Evolutionary conservation across 2,329 filamentous ascomycete genomes (phyloP).

Genomic region (Alternaria conjuncta): DNA sequence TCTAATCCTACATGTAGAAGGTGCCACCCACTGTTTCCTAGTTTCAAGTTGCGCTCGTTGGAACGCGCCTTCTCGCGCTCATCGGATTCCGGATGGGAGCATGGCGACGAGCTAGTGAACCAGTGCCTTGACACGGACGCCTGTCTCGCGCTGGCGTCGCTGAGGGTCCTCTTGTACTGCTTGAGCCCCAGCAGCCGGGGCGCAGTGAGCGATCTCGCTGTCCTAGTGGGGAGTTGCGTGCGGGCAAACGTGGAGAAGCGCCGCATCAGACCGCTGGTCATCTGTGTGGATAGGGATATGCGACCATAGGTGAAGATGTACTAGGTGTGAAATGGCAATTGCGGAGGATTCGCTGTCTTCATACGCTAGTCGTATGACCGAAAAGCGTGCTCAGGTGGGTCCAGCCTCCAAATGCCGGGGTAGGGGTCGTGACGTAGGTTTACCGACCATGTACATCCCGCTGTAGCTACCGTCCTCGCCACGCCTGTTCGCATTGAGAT

Average conservation of each 20-base stretch:
- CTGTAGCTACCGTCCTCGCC: slow-evolving; percentile 7
- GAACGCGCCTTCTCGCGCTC: slow-evolving; percentile 56
- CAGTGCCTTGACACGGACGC: slow-evolving; percentile 48
- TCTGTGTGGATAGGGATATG: slow-evolving; percentile 37
- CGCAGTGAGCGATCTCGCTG: slow-evolving; percentile 29
- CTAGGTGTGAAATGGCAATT: slow-evolving; percentile 4
- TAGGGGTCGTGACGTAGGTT: slow-evolving; percentile 26
- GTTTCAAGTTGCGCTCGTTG: slow-evolving; percentile 66
- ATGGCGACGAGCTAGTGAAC: slow-evolving; percentile 52
- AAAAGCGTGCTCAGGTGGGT: slow-evolving; percentile 14
- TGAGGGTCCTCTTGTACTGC: slow-evolving; percentile 43
- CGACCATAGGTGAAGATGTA: slow-evolving; percentile 36
- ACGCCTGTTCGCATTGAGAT: slow-evolving; percentile 12
- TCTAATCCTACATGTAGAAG: neutral
- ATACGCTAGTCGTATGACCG: slow-evolving; percentile 11
- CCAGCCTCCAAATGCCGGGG: slow-evolving; percentile 9
- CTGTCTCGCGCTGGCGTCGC: slow-evolving; percentile 40
- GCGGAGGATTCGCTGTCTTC: slow-evolving; percentile 5
- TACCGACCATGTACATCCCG: slow-evolving; percentile 12
- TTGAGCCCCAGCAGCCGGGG: slow-evolving; percentile 40
- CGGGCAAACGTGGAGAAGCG: slow-evolving; percentile 53
- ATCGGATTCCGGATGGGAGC: slow-evolving; percentile 27
- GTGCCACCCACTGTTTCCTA: slow-evolving; percentile 63
- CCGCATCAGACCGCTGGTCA: slow-evolving; percentile 56
- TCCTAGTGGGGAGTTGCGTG: slow-evolving; percentile 33